Evolutionary conservation across 2,329 filamentous ascomycete species (phyloP), one percentile per base, ranked within the genome.

Genomic region (Didymella segeticola): DNA sequence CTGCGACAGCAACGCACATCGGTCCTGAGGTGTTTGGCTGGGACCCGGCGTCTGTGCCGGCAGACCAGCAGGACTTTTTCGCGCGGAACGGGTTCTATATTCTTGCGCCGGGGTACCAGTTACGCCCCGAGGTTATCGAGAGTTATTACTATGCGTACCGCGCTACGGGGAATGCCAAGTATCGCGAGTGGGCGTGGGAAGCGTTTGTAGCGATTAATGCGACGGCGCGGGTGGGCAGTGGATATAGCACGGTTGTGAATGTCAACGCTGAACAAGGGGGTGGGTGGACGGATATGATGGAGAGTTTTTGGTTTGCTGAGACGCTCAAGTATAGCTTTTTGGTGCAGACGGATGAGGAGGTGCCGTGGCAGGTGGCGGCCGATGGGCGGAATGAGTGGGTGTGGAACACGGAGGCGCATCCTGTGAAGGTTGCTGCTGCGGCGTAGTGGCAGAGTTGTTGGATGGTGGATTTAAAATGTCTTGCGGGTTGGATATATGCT

Each of bases 291-390:
- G 85, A 96, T 71, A 87, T 88, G 71, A 89, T 93, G 80, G 90
- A 96, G 77, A 93, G 89, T 66, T 96, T 95, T 77, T 87, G 89
- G 79, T 91, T 96, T 72, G 91, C 91, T 0, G 91, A 96, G 78
- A 89, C 92, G 58, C 71, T 96, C 73, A 96, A 96, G 80, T 96
- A 96, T 72, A 79, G 83, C 51, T 96, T 90, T 76, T 72, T 96
- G 64, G 89, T 90, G 53, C 85, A 66, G 34, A 37, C 86, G 68
- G 81, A 83, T 0, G 78, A 75, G 55, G 88, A 90, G 26, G 85
- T 80, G 17, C 78, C 79, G 45, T 87, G 81, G 78, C 84, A 87
- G 66, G 78, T 86, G 11, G 73, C 79, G 20, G 70, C 71, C 41
- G 76, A 79, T n/a, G 72, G 70, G 38, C 71, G 71, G 42, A 85